phyloP scores from a whole-genome alignment of 192 early-diverging fungal species.

The Backusella luteola region DNA sequence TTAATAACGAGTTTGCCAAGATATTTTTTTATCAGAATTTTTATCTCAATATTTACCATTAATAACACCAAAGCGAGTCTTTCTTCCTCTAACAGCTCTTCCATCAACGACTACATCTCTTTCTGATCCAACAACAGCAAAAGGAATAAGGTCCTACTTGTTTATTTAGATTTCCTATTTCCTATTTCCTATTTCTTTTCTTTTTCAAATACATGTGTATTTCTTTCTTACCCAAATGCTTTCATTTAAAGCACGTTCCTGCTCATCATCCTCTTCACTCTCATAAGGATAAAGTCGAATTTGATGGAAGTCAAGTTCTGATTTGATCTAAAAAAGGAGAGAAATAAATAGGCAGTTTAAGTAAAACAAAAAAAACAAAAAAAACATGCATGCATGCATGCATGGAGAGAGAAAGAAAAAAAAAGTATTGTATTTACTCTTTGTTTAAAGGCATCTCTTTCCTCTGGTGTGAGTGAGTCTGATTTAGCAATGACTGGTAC shows the following conservation, averaged over 20 bases:
- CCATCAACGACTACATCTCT: slow-evolving; percentile 83
- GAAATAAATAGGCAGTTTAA: background rate
- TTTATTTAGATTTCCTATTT: background rate
- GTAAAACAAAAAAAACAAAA: background rate
- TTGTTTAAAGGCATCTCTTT: slow-evolving; percentile 78
- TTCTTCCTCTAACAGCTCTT: slow-evolving; percentile 84
- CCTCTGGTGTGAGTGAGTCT: slow-evolving; percentile 84
- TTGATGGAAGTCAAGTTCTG: slow-evolving; percentile 90
- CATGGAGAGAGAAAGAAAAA: background rate
- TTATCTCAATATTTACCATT: slow-evolving; percentile 48
- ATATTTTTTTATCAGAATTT: no score
- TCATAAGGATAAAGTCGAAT: slow-evolving; percentile 88
- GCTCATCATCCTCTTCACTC: slow-evolving; percentile 81
- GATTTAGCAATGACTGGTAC: slow-evolving; percentile 90
- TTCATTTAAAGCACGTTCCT: slow-evolving; percentile 71
- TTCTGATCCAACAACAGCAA: slow-evolving; percentile 94
- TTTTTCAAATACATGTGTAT: background rate
- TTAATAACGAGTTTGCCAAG: no score
- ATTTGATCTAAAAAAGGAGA: slow-evolving; percentile 60
- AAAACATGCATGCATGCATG: background rate
- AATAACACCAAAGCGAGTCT: slow-evolving; percentile 90
- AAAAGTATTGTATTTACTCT: slow-evolving; percentile 42
- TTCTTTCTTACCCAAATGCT: slow-evolving; percentile 58
- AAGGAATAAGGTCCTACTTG: slow-evolving; percentile 78
- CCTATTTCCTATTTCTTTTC: background rate